phyloP scores from a whole-genome alignment of 78 protist species.

The Acrasis kona region DNA sequence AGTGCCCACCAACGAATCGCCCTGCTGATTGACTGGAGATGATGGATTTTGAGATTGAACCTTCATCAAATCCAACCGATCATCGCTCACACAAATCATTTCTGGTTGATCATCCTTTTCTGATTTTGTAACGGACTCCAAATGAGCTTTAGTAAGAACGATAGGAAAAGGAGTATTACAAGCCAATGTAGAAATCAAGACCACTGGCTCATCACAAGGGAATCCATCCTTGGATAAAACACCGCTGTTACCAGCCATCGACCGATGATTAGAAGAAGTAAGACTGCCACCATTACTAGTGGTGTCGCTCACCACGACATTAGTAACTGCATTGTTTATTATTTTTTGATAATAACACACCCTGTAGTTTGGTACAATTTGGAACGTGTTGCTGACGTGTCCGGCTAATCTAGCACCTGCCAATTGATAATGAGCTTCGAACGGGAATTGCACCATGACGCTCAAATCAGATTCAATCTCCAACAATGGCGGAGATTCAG shows the following conservation, averaged over 20 bases:
- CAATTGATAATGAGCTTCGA: too few species aligned
- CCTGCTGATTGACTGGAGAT: not conserved
- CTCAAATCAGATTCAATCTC: too few species aligned
- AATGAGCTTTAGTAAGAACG: not conserved
- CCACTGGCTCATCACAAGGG: not conserved
- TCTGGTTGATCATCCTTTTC: not conserved
- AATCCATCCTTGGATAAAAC: not conserved
- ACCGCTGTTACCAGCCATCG: not conserved
- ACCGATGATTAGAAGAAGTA: not conserved
- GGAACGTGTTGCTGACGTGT: too few species aligned
- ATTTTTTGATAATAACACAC: not conserved
- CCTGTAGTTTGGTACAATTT: not conserved
- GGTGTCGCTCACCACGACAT: not conserved
- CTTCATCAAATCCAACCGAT: not conserved
- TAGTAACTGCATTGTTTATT: not conserved
- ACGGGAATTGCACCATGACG: too few species aligned
- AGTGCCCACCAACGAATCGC: not conserved
- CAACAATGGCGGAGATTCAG: too few species aligned
- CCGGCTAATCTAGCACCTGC: too few species aligned
- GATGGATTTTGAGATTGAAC: not conserved
- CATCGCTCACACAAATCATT: not conserved
- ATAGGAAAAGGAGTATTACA: not conserved
- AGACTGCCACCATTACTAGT: not conserved
- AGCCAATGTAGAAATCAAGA: not conserved
- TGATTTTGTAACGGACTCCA: not conserved